Conservation (phyloP, 2,329 filamentous ascomycete genomes). For the Dactylellina haptotyla region DNA sequence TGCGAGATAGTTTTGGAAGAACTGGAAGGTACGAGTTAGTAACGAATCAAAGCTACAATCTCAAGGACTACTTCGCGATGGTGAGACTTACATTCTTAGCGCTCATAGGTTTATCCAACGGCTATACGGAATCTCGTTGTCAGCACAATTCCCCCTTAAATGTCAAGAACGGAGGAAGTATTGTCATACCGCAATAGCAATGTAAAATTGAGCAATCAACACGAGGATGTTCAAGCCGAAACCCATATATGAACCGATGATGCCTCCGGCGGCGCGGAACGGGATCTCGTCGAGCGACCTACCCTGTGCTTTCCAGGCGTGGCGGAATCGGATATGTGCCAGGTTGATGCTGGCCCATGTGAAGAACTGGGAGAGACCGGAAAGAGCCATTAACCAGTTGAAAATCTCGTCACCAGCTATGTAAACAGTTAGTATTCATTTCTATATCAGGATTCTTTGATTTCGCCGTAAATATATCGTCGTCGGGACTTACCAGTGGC, state of each 20-base stretch:
- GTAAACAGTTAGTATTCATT: not conserved
- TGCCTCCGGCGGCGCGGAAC: conserved; percentile 67
- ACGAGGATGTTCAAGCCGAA: conserved; percentile 68
- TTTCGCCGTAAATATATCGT: not conserved
- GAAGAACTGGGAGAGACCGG: conserved; percentile 77
- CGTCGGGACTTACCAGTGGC: conserved; percentile 55
- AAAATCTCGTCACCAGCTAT: conserved; percentile 67
- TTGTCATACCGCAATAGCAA: conserved; percentile 37
- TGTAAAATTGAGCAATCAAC: conserved; percentile 67
- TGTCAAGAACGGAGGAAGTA: not conserved
- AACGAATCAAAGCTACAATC: not conserved
- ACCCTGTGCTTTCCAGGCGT: conserved; percentile 71
- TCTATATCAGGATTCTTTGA: not conserved
- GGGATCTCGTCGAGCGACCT: conserved; percentile 62
- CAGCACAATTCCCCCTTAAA: not conserved
- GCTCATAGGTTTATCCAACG: conserved; percentile 21
- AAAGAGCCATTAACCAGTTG: conserved; percentile 75
- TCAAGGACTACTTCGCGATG: conserved; percentile 59
- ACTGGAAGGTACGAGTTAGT: conserved; percentile 56
- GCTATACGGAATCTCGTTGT: conserved; percentile 3
- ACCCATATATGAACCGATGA: conserved; percentile 72
- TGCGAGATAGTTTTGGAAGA: conserved; percentile 69
- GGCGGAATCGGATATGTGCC: conserved; percentile 73
- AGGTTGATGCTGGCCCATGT: conserved; percentile 77
- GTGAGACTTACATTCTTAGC: conserved; percentile 40